Percentiles rank a stretch among this genome's conserved stretches.
Evolutionary conservation across 1,284 basidiomycete genomes (phyloP).

Genomic region (Salmacisia buchloeana): DNA sequence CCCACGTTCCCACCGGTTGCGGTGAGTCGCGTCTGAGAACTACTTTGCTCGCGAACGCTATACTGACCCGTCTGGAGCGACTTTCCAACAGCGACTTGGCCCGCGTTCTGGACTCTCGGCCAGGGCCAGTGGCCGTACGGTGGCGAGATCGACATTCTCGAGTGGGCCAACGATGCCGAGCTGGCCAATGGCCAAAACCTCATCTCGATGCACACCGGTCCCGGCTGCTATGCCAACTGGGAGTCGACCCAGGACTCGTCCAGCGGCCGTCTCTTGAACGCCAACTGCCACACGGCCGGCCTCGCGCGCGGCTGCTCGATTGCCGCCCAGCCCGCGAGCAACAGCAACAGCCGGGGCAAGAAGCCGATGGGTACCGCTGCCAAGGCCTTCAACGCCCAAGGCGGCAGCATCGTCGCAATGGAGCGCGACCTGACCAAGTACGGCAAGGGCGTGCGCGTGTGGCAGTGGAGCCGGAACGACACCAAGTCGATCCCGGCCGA

Average conservation of each 20-base stretch:
- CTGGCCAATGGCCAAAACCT: slow-evolving; percentile 24
- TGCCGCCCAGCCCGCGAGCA: slow-evolving; percentile 18
- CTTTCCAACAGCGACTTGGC: slow-evolving; percentile 28
- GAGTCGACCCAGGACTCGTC: slow-evolving; percentile 11
- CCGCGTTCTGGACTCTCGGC: slow-evolving; percentile 48
- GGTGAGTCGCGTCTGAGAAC: not conserved
- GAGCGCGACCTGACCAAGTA: slow-evolving; percentile 36
- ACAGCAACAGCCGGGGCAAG: slow-evolving; percentile 33
- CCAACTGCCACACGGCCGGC: slow-evolving; percentile 39
- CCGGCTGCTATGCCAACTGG: slow-evolving; percentile 20
- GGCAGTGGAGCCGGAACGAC: slow-evolving; percentile 35
- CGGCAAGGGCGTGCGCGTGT: slow-evolving; percentile 42
- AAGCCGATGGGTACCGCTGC: slow-evolving; percentile 33
- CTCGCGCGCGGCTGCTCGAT: not conserved
- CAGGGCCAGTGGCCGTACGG: slow-evolving; percentile 34
- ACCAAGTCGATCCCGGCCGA: slow-evolving; percentile 21
- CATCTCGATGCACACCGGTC: slow-evolving; percentile 33
- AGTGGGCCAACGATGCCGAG: slow-evolving; percentile 42
- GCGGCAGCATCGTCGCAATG: slow-evolving; percentile 45
- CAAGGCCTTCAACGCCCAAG: slow-evolving; percentile 27
- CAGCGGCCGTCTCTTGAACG: slow-evolving; percentile 26
- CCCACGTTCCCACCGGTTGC: slow-evolving; percentile 42
- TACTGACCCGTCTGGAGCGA: not conserved
- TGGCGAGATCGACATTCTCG: slow-evolving; percentile 47
- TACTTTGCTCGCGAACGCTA: not conserved